Conservation (phyloP, 345 rosid species). For the Litchi chinensis region DNA sequence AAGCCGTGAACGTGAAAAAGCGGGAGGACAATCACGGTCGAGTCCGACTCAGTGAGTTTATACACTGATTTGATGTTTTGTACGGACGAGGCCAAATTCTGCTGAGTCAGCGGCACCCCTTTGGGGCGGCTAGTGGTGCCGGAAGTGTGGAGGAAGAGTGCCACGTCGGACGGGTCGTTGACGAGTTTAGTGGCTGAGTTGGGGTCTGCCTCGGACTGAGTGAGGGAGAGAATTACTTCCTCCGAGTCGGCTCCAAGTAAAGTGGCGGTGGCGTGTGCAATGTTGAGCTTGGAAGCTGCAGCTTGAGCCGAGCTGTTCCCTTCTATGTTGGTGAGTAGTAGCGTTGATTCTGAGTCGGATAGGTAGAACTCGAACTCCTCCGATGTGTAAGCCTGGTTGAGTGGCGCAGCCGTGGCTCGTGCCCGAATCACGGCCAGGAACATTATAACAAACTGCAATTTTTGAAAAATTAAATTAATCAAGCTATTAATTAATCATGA, state of each 20-base stretch:
- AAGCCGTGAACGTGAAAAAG: slow-evolving; percentile 89
- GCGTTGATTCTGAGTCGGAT: slow-evolving; percentile 71
- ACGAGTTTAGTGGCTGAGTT: slow-evolving; percentile 27
- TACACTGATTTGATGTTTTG: slow-evolving; percentile 64
- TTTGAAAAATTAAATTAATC: too few relatives aligned
- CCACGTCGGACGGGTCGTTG: slow-evolving; percentile 62
- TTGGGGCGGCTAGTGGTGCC: slow-evolving; percentile 84
- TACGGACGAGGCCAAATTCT: slow-evolving; percentile 57
- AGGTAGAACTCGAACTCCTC: slow-evolving; percentile 79
- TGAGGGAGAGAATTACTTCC: slow-evolving; percentile 36
- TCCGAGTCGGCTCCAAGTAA: slow-evolving; percentile 33
- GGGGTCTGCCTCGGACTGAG: slow-evolving; percentile 18
- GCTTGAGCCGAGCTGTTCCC: slow-evolving; percentile 56
- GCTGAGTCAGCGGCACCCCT: slow-evolving; percentile 76
- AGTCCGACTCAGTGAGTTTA: slow-evolving; percentile 68
- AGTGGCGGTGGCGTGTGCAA: slow-evolving; percentile 50
- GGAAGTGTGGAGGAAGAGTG: slow-evolving; percentile 75
- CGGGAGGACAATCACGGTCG: slow-evolving; percentile 80
- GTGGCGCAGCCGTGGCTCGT: slow-evolving; percentile 70
- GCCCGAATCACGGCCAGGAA: slow-evolving; percentile 52
- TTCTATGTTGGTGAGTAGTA: slow-evolving; percentile 47
- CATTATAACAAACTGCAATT: slow-evolving; percentile 30
- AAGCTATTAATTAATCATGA: too few relatives aligned
- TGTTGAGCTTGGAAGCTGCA: slow-evolving; percentile 61
- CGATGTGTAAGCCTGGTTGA: slow-evolving; percentile 63